These are phyloP conservation scores for Canavalia gladiata DNA, from an alignment of 306 rosid genomes.

Conservation along the genomic window DNA sequence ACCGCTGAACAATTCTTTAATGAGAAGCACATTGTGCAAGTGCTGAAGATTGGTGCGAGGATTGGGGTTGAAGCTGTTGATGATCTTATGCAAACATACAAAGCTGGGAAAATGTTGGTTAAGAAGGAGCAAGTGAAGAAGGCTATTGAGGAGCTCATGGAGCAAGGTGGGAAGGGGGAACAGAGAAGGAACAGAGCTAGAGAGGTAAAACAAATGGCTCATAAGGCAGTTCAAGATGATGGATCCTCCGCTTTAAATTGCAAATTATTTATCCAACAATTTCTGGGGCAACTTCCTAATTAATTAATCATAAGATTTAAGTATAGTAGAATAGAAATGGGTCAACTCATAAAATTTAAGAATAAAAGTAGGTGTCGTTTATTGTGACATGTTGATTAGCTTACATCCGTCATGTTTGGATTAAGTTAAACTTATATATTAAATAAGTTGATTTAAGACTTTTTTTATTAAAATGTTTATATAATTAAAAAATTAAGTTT, in stretches of 20 bases:
- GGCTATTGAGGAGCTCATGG: conserved; percentile 63
- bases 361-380: too few relatives aligned
- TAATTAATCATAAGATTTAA: too few relatives aligned
- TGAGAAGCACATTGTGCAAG: conserved; percentile 67
- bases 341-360: too few relatives aligned
- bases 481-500: too few relatives aligned
- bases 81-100: conserved; percentile 56
- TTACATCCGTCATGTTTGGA: too few relatives aligned
- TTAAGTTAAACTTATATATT: too few relatives aligned
- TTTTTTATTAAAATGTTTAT: too few relatives aligned
- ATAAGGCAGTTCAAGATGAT: conserved; percentile 60
- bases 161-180: conserved; percentile 60
- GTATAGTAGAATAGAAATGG: not conserved
- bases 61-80: conserved; percentile 62
- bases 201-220: conserved; percentile 57
- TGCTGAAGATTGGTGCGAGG: conserved; percentile 64
- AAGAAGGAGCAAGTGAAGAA: conserved; percentile 57
- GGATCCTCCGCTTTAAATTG: conserved; percentile 68
- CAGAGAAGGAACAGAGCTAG: conserved; percentile 58
- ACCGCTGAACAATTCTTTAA: conserved; percentile 74
- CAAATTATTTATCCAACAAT: conserved; percentile 57
- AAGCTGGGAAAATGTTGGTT: conserved; percentile 51
- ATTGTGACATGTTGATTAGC: too few relatives aligned
- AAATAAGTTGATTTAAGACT: too few relatives aligned
- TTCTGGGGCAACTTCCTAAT: conserved; percentile 24